phyloP scores from a whole-genome alignment of 148 eudicot species.

The Gaultheria prostrata region DNA sequence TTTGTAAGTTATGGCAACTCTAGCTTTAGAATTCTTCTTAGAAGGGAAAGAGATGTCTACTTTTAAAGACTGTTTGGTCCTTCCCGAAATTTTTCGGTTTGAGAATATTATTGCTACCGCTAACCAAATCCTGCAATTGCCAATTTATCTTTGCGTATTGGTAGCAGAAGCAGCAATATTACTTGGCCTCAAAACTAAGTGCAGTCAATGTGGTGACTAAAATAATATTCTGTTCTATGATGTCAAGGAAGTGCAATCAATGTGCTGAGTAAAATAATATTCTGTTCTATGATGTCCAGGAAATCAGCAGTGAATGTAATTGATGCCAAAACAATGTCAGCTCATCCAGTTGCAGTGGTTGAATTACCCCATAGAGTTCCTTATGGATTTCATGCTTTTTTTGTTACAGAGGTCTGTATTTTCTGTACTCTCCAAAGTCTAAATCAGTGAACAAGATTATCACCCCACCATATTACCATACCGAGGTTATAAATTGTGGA shows the following conservation, averaged over 20 bases:
- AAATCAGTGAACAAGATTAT: neutral
- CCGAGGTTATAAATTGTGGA: neutral
- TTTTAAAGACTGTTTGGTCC: neutral
- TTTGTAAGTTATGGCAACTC: neutral
- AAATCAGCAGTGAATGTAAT: constrained; percentile 80
- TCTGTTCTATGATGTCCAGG: constrained; percentile 36
- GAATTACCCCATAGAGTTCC: constrained; percentile 89
- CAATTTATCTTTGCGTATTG: neutral
- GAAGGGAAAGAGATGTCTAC: neutral
- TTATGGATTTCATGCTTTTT: constrained; percentile 95
- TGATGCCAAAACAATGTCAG: constrained; percentile 91
- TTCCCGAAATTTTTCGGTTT: neutral
- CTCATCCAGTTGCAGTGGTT: constrained; percentile 88
- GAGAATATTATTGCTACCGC: neutral
- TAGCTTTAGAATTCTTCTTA: neutral
- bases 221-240: no score
- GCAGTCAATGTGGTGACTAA: neutral
- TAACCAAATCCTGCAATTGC: neutral
- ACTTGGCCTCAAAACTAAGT: neutral
- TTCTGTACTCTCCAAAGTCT: neutral
- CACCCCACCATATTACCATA: neutral
- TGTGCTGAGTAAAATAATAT: neutral
- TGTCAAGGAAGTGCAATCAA: neutral
- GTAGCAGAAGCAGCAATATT: neutral
- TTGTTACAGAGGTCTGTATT: constrained; percentile 76